A percentile compares a stretch with the other conserved stretches of the same genome.
These are phyloP conservation scores for Venturia asperata DNA, from an alignment of 2,329 filamentous ascomycete genomes.

Conservation along the genomic window DNA sequence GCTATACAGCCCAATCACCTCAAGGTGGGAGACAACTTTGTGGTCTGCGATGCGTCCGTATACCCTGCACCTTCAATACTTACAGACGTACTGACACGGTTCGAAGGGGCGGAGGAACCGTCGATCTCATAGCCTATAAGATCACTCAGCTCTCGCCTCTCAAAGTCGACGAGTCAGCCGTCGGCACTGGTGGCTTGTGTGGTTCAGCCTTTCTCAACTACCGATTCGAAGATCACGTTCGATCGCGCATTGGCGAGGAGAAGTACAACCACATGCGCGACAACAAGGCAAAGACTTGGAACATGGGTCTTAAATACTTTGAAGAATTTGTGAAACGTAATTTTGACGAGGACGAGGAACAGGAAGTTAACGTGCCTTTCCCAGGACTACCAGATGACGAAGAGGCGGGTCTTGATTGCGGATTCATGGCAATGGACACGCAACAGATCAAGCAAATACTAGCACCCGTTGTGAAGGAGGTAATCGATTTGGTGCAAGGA, in stretches of 20 bases:
- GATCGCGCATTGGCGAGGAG: slow-evolving; percentile 56
- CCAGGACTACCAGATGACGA: slow-evolving; percentile 71
- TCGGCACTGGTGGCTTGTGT: slow-evolving; percentile 70
- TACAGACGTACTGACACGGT: background rate
- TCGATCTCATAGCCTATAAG: slow-evolving; percentile 76
- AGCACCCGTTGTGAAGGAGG: slow-evolving; percentile 61
- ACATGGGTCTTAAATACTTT: slow-evolving; percentile 64
- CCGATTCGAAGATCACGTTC: slow-evolving; percentile 70
- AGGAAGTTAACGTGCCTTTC: slow-evolving; percentile 71
- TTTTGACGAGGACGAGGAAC: slow-evolving; percentile 70
- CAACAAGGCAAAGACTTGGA: slow-evolving; percentile 74
- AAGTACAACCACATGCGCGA: slow-evolving; percentile 68
- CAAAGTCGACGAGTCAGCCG: slow-evolving; percentile 68
- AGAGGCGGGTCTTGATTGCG: slow-evolving; percentile 65
- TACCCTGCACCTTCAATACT: background rate
- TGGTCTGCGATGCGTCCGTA: slow-evolving; percentile 49
- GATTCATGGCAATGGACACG: slow-evolving; percentile 66
- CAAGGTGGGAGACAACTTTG: slow-evolving; percentile 56
- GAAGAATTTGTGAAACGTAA: slow-evolving; percentile 81
- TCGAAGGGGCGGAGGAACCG: slow-evolving; percentile 45
- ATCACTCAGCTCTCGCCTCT: slow-evolving; percentile 67
- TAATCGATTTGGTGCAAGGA: slow-evolving; percentile 36
- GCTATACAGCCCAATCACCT: slow-evolving; percentile 70
- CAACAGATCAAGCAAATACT: slow-evolving; percentile 66
- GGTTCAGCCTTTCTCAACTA: slow-evolving; percentile 76